These are phyloP conservation scores for Rusavskia elegans DNA, from an alignment of 495 filamentous ascomycete species.

Conservation along the genomic window DNA sequence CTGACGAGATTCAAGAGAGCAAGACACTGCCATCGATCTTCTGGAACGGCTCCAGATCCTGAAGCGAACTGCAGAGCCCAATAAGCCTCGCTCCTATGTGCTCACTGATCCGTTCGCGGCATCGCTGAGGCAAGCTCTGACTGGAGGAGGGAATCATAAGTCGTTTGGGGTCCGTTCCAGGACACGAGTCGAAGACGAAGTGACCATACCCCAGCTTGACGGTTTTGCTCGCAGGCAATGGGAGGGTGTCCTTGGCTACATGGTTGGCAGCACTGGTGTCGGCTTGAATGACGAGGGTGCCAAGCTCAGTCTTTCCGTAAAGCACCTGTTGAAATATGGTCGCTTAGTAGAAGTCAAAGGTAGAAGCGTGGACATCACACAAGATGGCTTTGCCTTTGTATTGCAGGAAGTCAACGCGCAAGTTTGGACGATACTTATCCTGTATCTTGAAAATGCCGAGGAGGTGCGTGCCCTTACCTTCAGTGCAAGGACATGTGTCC, in stretches of 20 bases:
- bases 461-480: conserved; percentile 18
- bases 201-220: conserved; percentile 61
- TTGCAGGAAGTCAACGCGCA: conserved; percentile 91
- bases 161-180: conserved; percentile 78
- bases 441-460: conserved; percentile 81
- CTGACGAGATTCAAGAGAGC: conserved; percentile 33
- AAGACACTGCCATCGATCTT: conserved; percentile 66
- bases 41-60: conserved; percentile 74
- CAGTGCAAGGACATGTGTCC: background rate
- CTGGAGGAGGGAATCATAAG: conserved; percentile 66
- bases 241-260: conserved; percentile 90
- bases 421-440: conserved; percentile 85
- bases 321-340: conserved; percentile 60
- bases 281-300: conserved; percentile 30
- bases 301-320: conserved; percentile 63
- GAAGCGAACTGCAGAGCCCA: conserved; percentile 35
- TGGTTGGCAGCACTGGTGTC: conserved; percentile 57
- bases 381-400: conserved; percentile 84
- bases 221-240: conserved; percentile 75
- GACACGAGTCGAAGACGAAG: conserved; percentile 34
- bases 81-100: conserved; percentile 46
- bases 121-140: conserved; percentile 69
- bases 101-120: conserved; percentile 61
- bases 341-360: conserved; percentile 57
- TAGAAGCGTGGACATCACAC: conserved; percentile 55